Percentiles rank a stretch among this genome's conserved stretches.
Conservation (phyloP, 192 early-diverging fungal species). For the Coemansia sp. region DNA sequence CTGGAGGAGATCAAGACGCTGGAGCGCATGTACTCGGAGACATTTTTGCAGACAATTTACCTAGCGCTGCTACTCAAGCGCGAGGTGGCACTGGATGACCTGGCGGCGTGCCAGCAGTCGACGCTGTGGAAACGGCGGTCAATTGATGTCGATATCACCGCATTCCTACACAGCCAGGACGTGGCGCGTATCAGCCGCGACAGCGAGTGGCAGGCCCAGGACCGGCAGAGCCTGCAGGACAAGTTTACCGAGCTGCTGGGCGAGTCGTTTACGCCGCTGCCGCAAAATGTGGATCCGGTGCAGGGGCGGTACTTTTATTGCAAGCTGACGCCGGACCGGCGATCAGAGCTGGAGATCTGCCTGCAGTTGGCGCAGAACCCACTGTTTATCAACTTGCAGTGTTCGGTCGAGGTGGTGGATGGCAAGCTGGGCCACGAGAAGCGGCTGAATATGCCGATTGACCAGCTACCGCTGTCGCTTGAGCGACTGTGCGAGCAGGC, state of each 20-base stretch:
- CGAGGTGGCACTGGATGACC: conserved; percentile 30
- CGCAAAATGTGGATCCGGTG: conserved; percentile 23
- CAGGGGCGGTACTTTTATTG: conserved; percentile 48
- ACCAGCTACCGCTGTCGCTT: conserved; percentile 38
- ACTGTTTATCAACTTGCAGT: conserved; percentile 45
- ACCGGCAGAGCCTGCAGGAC: conserved; percentile 30
- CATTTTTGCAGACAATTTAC: conserved; percentile 47
- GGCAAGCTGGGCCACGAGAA: conserved; percentile 17
- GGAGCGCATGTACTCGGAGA: conserved; percentile 50
- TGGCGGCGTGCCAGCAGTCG: conserved; percentile 32
- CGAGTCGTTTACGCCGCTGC: conserved; percentile 43
- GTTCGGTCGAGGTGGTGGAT: conserved; percentile 42
- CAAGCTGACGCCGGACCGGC: conserved; percentile 17
- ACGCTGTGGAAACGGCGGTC: conserved; percentile 38
- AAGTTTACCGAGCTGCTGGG: conserved; percentile 29
- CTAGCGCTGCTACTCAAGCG: conserved; percentile 45
- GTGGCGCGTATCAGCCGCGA: conserved; percentile 35
- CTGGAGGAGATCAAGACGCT: conserved; percentile 37
- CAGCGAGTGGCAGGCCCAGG: conserved; percentile 31
- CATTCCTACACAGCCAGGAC: conserved; percentile 53
- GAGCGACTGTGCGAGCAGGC: conserved; percentile 44
- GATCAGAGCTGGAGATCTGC: conserved; percentile 37
- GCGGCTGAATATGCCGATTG: conserved; percentile 46
- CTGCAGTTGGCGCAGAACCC: conserved; percentile 47
- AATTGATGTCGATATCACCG: conserved; percentile 49